Conservation (phyloP, 495 filamentous ascomycete species). For the Penicillium ochrochloron region DNA sequence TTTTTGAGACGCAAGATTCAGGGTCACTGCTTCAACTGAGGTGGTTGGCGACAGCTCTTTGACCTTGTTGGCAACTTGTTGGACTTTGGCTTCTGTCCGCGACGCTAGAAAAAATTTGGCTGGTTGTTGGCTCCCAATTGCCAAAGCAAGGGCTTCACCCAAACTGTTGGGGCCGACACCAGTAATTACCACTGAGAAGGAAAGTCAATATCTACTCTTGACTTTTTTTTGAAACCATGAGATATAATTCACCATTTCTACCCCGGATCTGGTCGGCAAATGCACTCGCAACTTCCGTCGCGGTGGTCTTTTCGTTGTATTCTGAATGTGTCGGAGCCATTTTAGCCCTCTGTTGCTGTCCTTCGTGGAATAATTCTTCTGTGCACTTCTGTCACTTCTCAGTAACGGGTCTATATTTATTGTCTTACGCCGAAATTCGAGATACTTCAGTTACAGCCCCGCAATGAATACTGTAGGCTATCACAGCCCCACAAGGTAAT, state of each 20-base stretch:
- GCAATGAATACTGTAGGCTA: not conserved
- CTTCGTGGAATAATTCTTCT: not conserved
- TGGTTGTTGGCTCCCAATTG: slow-evolving; percentile 60
- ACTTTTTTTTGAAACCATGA: not conserved
- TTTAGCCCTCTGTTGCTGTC: not conserved
- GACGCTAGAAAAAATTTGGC: slow-evolving; percentile 58
- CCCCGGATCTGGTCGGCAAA: slow-evolving; percentile 46
- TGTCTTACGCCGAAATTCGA: not conserved
- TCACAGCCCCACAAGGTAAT: slow-evolving; percentile 8
- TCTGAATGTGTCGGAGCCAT: slow-evolving; percentile 39
- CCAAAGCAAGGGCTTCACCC: slow-evolving; percentile 55
- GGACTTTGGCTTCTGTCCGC: slow-evolving; percentile 54
- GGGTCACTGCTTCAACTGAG: slow-evolving; percentile 1
- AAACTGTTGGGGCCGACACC: slow-evolving; percentile 58
- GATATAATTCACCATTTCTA: slow-evolving; percentile 36
- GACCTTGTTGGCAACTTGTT: slow-evolving; percentile 50
- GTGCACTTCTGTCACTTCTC: not conserved
- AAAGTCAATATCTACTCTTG: slow-evolving; percentile 1
- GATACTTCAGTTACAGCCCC: slow-evolving; percentile 1
- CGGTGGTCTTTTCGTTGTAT: slow-evolving; percentile 49
- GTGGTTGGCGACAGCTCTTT: slow-evolving; percentile 8
- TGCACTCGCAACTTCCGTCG: slow-evolving; percentile 44
- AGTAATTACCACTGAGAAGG: slow-evolving; percentile 46
- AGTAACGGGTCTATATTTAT: not conserved
- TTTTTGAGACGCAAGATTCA: slow-evolving; percentile 28